Base-by-base conservation (phyloP, 306 rosid genomes). In the Citrullus amarus region DNA sequence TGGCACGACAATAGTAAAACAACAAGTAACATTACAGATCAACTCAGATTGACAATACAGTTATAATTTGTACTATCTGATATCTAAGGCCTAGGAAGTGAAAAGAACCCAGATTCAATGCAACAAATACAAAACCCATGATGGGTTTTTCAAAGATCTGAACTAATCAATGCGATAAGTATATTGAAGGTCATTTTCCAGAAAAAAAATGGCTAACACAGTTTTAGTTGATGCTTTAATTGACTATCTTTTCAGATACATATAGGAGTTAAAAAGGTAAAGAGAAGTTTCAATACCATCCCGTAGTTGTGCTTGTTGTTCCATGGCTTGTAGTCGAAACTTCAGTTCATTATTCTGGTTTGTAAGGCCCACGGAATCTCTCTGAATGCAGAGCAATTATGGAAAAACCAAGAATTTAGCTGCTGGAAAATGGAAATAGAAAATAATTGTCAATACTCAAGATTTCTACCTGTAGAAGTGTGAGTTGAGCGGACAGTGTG, bases 311-410 rank as follows among this genome's bases (percentile, higher is more conserved):
- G 97, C 98, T 85, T 92, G 98, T 67, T 94, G 98, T 82, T 94
- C 97, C 98, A 94, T 92, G 84, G 98, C 91, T 85, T 94, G 98
- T 81, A 94, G 97, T 72, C 98, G 98, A 84, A 94, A 94, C 89
- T 94, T 94, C 89, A 94, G 85, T 88, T 94, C 98, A 78, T 88
- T 87, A 79, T 92, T 92, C 85, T 94, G 95, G 87, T 82, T 94
- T 18, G 90, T 85, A 55, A 94, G 95, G 46, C 98, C 94, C 77
- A 86, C 96, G 73, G 96, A 94, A 81, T 94, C 97, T 82, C 97
- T 90, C 97, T 94, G 88, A 8, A 76, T 76, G 61, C 79, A 80
- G 54, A 60, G 86, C 56, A 82, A 67, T 67, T 17, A 8, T 17
- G 76, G 58, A 0, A 67, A 67, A 76, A 63, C 48, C 68, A 72